phyloP scores from a whole-genome alignment of 148 eudicot genomes.

The Tetragonia tetragonoides region DNA sequence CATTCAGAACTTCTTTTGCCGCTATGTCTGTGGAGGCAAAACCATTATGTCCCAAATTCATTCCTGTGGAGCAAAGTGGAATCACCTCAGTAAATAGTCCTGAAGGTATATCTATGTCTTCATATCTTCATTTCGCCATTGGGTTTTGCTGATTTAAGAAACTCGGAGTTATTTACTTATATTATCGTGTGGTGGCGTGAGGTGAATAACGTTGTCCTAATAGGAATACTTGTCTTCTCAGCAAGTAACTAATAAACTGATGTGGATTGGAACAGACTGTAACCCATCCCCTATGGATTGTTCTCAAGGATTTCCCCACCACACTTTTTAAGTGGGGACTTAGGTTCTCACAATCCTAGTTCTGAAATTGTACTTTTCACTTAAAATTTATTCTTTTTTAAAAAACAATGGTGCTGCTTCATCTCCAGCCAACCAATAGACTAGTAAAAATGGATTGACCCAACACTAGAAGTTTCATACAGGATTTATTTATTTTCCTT shows the following conservation, averaged over 20 bases:
- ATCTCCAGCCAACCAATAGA: too few relatives aligned
- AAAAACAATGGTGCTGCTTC: too few relatives aligned
- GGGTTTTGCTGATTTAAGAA: not conserved
- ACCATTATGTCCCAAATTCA: slow-evolving; percentile 54
- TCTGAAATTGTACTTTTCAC: too few relatives aligned
- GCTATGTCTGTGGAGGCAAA: slow-evolving; percentile 44
- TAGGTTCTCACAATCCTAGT: too few relatives aligned
- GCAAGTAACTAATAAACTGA: not conserved
- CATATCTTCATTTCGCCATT: not conserved
- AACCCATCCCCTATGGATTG: too few relatives aligned
- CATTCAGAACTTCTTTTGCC: slow-evolving; percentile 37
- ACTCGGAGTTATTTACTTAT: not conserved
- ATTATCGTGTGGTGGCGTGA: not conserved
- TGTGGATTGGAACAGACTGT: too few relatives aligned
- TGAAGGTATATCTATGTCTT: slow-evolving; percentile 41
- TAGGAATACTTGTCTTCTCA: not conserved
- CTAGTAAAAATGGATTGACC: too few relatives aligned
- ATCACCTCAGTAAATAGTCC: slow-evolving; percentile 46
- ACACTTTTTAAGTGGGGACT: too few relatives aligned
- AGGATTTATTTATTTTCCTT: too few relatives aligned
- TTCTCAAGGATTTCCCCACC: too few relatives aligned
- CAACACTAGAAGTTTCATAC: too few relatives aligned
- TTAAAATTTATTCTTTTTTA: too few relatives aligned
- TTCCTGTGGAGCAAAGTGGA: slow-evolving; percentile 66
- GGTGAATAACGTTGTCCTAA: not conserved